Percentiles rank a stretch among this genome's conserved stretches.
Conservation (phyloP, 2,329 filamentous ascomycete species). For the Chaetomium sp. region DNA sequence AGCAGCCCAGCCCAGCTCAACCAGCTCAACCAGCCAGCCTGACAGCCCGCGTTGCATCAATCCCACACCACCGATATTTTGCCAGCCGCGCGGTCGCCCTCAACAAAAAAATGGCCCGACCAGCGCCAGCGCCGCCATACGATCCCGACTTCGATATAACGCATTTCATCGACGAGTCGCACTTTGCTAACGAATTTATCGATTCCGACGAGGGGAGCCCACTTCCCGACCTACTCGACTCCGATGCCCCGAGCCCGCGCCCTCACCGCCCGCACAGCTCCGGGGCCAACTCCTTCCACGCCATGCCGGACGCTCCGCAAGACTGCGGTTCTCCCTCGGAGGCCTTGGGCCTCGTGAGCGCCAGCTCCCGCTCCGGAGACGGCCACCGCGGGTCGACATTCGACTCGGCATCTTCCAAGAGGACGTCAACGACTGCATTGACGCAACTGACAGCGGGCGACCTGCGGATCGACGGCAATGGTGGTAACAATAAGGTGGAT, state of each 20-base stretch:
- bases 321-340: conserved; percentile 16
- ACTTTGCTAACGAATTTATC: conserved; percentile 16
- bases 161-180: conserved; percentile 7
- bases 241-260: conserved; percentile 15
- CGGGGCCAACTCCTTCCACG: conserved; percentile 11
- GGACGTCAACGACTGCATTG: conserved; percentile 40
- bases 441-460: conserved; percentile 39
- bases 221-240: conserved; percentile 12
- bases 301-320: conserved; percentile 8
- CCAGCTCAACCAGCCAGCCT: background rate
- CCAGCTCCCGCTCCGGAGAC: conserved; percentile 19
- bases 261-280: conserved; percentile 10
- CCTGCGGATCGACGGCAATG: conserved; percentile 37
- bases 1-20: too few relatives aligned
- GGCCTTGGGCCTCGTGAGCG: conserved; percentile 11
- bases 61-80: background rate
- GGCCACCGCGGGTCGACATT: conserved; percentile 28
- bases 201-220: conserved; percentile 20
- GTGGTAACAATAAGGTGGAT: conserved; percentile 34
- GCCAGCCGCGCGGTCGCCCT: background rate
- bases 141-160: conserved; percentile 13
- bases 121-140: background rate
- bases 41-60: background rate
- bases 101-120: conserved; percentile 12
- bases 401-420: conserved; percentile 42